phyloP scores from a whole-genome alignment of 148 eudicot genomes.

The Cornus florida region DNA sequence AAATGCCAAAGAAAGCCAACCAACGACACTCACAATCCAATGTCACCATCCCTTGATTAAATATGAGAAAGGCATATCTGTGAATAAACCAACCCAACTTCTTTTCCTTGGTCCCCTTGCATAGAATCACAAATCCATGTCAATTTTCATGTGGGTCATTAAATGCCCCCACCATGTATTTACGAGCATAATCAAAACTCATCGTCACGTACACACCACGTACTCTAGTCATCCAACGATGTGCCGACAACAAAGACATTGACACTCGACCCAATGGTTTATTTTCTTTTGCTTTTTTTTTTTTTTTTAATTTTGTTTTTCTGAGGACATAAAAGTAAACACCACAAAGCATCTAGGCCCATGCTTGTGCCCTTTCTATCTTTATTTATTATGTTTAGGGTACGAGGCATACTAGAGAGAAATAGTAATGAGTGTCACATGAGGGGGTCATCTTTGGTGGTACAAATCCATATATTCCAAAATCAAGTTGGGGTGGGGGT shows the following conservation, averaged over 20 bases:
- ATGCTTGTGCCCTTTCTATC: background rate
- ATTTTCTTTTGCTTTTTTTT: too few relatives aligned
- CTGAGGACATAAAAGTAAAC: background rate
- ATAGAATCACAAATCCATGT: conserved; percentile 20
- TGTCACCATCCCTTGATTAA: conserved; percentile 14
- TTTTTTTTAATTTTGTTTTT: background rate
- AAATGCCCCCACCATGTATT: background rate
- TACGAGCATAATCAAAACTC: background rate
- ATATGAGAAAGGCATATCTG: background rate
- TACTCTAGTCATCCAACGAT: background rate
- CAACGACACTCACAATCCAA: conserved; percentile 7
- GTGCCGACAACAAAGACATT: conserved; percentile 6
- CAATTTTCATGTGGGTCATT: conserved; percentile 16
- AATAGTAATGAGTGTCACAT: conserved; percentile 1
- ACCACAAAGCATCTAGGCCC: conserved; percentile 3
- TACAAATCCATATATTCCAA: conserved; percentile 15
- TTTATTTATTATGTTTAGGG: background rate
- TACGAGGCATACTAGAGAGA: background rate
- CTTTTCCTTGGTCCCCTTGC: conserved; percentile 5
- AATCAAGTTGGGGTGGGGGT: background rate
- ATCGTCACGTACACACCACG: conserved; percentile 1
- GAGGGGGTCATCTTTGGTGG: conserved; percentile 1
- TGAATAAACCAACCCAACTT: background rate
- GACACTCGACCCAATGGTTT: conserved; percentile 5
- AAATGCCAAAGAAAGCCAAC: conserved; percentile 12